Conservation (phyloP, 1,284 basidiomycete genomes). For the Cryptococcus sp. region DNA sequence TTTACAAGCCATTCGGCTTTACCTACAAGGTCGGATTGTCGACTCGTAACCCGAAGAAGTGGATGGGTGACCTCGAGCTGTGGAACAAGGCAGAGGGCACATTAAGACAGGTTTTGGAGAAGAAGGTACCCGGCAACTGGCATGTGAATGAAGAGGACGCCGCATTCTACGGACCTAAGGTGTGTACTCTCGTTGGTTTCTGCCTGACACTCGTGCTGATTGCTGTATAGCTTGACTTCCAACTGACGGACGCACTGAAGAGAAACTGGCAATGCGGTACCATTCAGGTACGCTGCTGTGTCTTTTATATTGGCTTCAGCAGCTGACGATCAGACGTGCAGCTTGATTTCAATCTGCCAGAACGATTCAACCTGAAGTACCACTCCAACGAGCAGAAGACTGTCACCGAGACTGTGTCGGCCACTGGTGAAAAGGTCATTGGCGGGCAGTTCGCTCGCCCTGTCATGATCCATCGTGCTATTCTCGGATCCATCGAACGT, state of each 20-base stretch:
- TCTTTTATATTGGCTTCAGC: not conserved
- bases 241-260: slow-evolving; percentile 86
- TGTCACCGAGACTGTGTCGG: slow-evolving; percentile 45
- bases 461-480: slow-evolving; percentile 98
- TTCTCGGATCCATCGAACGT: slow-evolving; percentile 89
- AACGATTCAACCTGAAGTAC: slow-evolving; percentile 94
- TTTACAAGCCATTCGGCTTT: slow-evolving; percentile 97
- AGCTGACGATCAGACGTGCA: slow-evolving; percentile 54
- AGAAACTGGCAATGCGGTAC: slow-evolving; percentile 98
- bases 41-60: slow-evolving; percentile 89
- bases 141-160: slow-evolving; percentile 94
- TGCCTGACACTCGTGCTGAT: slow-evolving; percentile 6
- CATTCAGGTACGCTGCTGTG: slow-evolving; percentile 58
- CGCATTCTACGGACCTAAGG: slow-evolving; percentile 96
- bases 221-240: slow-evolving; percentile 72
- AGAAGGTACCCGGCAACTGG: slow-evolving; percentile 88
- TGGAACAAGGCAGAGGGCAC: slow-evolving; percentile 88
- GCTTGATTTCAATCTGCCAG: slow-evolving; percentile 99
- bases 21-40: slow-evolving; percentile 95
- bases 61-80: slow-evolving; percentile 82
- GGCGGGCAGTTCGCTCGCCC: slow-evolving; percentile 68
- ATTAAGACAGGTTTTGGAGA: slow-evolving; percentile 81
- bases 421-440: not conserved
- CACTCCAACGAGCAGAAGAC: slow-evolving; percentile 65
- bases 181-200: slow-evolving; percentile 9